Base-by-base conservation (phyloP, 768 basidiomycete genomes). In the Saitozyma sp. region DNA sequence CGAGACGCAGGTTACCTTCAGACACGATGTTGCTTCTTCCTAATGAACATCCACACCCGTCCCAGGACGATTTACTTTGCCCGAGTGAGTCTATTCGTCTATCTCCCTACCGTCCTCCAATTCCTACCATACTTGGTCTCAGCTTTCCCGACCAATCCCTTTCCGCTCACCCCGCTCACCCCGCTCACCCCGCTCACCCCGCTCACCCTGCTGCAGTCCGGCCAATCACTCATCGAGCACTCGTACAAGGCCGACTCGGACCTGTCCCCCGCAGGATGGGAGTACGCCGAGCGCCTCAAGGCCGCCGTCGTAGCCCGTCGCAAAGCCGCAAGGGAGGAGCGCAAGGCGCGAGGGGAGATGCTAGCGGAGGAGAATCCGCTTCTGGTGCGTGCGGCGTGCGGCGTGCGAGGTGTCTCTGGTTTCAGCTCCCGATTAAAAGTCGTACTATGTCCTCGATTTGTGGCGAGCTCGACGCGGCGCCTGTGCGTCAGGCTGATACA, bases 211-310 rank as follows among this genome's bases (percentile, higher is more conserved):
- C 11, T 54, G 48, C 70, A 96, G 93, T 95, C 94, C 16, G 96
- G 96, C n/a, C 93, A 94, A 84, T 95, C 92, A 11, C 83, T 97
- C 61, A 93, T 97, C 70, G 96, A 99, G 77, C 96, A 98, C 77
- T 98, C 95, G 6, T 98, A 94, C 84, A 95, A 94, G 81, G 94
- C 96, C 43, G 96, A 99, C 74, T 92, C 94, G 1, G 95, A 98
- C 78, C 85, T 99, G 9, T 96, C 94, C 1, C 89, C 91, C 3
- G 88, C 88, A 0, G 96, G 96, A 3, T 92, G 92, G 91, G 93
- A 96, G 63, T 99, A 99, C 68, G 88, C 94, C 2, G 89, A 91
- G 68, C 84, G 84, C 46, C 82, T 99, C 63, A 92, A 89, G 70
- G 90, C 96, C 49, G 95, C 95, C 65, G 89, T 99, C 17, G 83